These are phyloP conservation scores for Carex pumila DNA, from an alignment of 176 grass and related monocot species.

Conservation along the genomic window DNA sequence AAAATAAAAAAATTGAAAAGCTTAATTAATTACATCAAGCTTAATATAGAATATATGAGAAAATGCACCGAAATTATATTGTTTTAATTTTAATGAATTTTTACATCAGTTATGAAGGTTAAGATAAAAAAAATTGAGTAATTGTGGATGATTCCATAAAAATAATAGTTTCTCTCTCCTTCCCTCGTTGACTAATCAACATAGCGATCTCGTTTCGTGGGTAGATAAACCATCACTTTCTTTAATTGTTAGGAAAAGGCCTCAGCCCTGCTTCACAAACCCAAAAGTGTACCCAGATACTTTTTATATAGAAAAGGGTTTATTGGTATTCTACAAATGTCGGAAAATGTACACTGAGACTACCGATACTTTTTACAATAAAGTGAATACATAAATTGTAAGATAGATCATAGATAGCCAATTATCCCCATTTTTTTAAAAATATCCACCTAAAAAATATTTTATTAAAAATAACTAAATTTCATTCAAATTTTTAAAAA, in stretches of 20 bases:
- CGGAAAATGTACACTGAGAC: not conserved
- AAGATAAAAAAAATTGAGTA: not conserved
- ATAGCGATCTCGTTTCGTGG: not conserved
- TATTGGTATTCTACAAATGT: not conserved
- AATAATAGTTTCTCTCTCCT: not conserved
- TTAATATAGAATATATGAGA: not conserved
- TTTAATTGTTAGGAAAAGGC: not conserved
- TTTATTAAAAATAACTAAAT: too few species aligned
- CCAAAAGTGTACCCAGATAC: not conserved
- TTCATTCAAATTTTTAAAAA: too few species aligned
- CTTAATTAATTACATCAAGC: not conserved
- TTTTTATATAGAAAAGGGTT: not conserved
- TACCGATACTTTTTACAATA: not conserved
- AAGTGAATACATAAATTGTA: not conserved
- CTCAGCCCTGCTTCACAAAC: not conserved
- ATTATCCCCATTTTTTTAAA: too few species aligned
- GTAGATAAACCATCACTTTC: constrained; percentile 10
- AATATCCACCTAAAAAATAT: too few species aligned
- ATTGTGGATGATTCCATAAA: not conserved
- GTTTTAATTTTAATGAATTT: not conserved
- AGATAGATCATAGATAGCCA: not conserved
- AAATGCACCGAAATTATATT: not conserved
- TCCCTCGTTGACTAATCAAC: not conserved
- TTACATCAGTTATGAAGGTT: not conserved
- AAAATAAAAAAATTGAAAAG: not conserved